Evolutionary conservation across 345 rosid genomes (phyloP).

Genomic region (Eucalyptus shirleyi): DNA sequence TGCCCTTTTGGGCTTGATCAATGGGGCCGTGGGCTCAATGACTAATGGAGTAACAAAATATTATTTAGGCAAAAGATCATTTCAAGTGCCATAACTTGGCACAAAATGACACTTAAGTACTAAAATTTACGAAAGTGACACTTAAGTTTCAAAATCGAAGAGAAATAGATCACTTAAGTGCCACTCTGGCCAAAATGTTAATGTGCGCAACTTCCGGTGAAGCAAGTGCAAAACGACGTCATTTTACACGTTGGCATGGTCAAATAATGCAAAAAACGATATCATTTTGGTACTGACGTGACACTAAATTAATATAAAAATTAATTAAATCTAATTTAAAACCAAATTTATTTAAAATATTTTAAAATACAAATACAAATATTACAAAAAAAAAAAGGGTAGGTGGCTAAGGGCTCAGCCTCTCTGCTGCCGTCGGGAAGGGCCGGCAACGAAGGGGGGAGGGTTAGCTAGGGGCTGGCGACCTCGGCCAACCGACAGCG

Average conservation of each 20-base stretch:
- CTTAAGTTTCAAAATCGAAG: accelerated
- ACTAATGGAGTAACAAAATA: no score
- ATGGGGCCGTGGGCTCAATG: background rate
- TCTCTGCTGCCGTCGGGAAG: accelerated
- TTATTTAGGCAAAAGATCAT: accelerated
- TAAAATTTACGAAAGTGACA: no score
- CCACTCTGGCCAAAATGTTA: accelerated
- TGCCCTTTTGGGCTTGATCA: background rate
- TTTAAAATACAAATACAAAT: no score
- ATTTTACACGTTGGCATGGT: accelerated
- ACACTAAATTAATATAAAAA: no score
- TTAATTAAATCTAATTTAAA: no score
- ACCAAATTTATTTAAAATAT: no score
- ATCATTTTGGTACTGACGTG: accelerated
- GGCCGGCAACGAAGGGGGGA: accelerated
- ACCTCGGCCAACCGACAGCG: accelerated
- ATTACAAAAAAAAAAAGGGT: no score
- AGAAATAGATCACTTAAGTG: no score
- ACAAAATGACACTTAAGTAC: accelerated
- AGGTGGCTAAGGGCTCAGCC: accelerated
- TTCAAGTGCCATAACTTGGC: no score
- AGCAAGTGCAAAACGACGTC: accelerated
- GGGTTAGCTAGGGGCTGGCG: accelerated
- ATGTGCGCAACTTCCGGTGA: accelerated
- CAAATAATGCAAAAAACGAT: no score